phyloP scores from a whole-genome alignment of 768 basidiomycete species.

The Lactifluus subvellereus region DNA sequence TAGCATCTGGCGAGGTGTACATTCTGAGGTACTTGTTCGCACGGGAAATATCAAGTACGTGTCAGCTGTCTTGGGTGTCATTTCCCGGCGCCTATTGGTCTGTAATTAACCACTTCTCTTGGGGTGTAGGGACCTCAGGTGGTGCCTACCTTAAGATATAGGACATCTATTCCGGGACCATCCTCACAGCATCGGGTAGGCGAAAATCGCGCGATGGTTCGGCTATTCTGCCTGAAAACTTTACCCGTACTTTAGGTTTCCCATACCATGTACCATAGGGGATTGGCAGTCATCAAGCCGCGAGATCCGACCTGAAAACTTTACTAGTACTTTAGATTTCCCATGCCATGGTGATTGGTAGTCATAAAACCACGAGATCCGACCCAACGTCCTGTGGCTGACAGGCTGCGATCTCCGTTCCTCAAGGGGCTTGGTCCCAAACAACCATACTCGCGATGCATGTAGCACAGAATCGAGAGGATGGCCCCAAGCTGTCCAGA shows the following conservation, averaged over 20 bases:
- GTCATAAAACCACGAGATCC: background rate
- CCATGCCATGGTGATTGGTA: background rate
- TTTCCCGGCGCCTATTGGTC: conserved; percentile 8
- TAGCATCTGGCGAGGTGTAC: background rate
- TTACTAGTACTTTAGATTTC: background rate
- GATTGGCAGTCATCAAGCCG: background rate
- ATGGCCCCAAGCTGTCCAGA: background rate
- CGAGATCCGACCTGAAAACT: background rate
- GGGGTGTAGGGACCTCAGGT: conserved; percentile 7
- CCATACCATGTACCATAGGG: background rate
- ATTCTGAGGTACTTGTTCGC: conserved; percentile 1
- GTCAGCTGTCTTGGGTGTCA: conserved; percentile 12
- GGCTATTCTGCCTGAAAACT: background rate
- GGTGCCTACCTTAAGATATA: background rate
- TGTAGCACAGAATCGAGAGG: background rate
- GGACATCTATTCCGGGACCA: background rate
- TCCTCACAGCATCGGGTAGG: background rate
- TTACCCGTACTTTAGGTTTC: background rate
- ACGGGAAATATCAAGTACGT: conserved; percentile 13
- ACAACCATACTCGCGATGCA: background rate
- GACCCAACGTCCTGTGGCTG: background rate
- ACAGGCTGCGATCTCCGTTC: background rate
- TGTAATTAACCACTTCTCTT: conserved; percentile 1
- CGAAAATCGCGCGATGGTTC: background rate
- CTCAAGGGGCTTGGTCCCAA: background rate